Evolutionary conservation across 108 stramenopile genomes (phyloP).

Genomic region (Nitzschia sp.): DNA sequence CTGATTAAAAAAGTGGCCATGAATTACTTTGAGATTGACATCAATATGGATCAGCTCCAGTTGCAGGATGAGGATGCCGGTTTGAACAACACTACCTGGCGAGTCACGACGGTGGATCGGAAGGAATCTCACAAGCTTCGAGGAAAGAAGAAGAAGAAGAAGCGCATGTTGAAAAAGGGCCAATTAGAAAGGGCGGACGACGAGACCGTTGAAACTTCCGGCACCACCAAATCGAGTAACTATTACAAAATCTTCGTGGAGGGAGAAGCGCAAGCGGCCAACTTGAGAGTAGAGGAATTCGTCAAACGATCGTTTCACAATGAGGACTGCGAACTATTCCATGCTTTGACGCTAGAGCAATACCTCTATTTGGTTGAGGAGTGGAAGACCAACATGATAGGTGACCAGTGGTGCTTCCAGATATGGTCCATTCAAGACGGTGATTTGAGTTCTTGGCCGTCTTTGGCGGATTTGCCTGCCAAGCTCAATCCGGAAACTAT

Average conservation of each 20-base stretch:
- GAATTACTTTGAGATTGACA: conserved; percentile 58
- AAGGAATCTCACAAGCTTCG: conserved; percentile 18
- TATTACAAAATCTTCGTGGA: conserved; percentile 24
- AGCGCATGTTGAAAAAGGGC: neutral
- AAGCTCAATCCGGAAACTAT: conserved; percentile 23
- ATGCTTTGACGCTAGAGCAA: conserved; percentile 38
- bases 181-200: conserved; percentile 2
- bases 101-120: conserved; percentile 35
- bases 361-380: conserved; percentile 26
- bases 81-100: conserved; percentile 28
- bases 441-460: conserved; percentile 26
- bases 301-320: conserved; percentile 38
- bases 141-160: conserved; percentile 17
- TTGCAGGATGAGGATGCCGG: conserved; percentile 36
- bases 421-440: conserved; percentile 34
- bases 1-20: conserved; percentile 44
- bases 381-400: conserved; percentile 34
- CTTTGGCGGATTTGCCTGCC: conserved; percentile 31
- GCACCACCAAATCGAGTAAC: conserved; percentile 1
- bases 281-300: conserved; percentile 40
- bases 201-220: conserved; percentile 7
- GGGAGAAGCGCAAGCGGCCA: conserved; percentile 28
- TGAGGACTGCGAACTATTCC: conserved; percentile 34
- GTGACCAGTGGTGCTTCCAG: conserved; percentile 35
- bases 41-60: conserved; percentile 44